These are phyloP conservation scores for Pythium insidiosum DNA, from an alignment of 352 stramenopile species.

Conservation along the genomic window DNA sequence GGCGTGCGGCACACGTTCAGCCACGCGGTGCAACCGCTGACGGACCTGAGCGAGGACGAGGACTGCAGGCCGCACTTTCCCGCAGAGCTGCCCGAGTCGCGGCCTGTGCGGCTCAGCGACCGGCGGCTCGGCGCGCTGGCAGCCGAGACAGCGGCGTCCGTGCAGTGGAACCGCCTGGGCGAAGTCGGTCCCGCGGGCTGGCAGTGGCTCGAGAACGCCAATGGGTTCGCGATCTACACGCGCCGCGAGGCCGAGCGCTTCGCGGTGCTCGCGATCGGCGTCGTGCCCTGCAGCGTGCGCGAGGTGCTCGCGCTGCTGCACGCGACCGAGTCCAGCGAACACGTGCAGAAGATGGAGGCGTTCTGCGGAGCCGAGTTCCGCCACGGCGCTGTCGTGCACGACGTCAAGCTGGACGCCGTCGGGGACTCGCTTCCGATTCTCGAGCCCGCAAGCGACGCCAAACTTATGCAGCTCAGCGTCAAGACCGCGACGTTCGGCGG, in stretches of 20 bases:
- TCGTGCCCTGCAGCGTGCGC: slow-evolving; percentile 1
- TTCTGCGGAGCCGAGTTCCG: slow-evolving; percentile 13
- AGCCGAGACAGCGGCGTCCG: background rate
- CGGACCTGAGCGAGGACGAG: too few relatives aligned
- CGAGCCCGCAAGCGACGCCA: too few relatives aligned
- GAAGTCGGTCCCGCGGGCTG: slow-evolving; percentile 5
- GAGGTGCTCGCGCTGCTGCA: slow-evolving; percentile 9
- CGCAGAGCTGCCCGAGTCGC: too few relatives aligned
- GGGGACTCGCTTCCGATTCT: too few relatives aligned
- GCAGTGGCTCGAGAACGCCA: slow-evolving; percentile 9
- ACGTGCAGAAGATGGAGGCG: slow-evolving; percentile 13
- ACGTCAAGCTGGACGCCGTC: background rate
- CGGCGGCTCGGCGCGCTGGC: slow-evolving; percentile 4
- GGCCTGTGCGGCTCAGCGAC: slow-evolving; percentile 13
- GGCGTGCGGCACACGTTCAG: too few relatives aligned
- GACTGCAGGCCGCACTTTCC: too few relatives aligned
- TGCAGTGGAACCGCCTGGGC: slow-evolving; percentile 11
- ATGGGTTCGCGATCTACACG: slow-evolving; percentile 12
- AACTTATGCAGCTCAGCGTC: too few relatives aligned
- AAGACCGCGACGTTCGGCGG: too few relatives aligned
- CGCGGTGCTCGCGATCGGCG: slow-evolving; percentile 12
- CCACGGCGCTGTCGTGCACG: slow-evolving; percentile 3
- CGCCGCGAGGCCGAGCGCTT: slow-evolving; percentile 11
- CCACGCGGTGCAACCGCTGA: too few relatives aligned
- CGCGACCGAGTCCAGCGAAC: slow-evolving; percentile 1